Evolutionary conservation across 305 asterid species (phyloP).

Genomic region (Fraxinus platypoda): DNA sequence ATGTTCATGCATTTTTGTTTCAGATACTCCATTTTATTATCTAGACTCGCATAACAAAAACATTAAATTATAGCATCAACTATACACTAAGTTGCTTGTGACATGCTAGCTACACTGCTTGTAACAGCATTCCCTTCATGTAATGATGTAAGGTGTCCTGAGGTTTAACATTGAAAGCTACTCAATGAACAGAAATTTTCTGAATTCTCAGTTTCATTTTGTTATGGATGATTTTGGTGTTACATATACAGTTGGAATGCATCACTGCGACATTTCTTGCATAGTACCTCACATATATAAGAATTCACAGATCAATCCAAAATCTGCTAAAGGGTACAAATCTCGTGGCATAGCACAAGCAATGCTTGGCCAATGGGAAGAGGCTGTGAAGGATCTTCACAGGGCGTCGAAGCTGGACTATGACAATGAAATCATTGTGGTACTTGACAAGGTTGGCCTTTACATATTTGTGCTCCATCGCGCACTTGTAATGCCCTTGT

Average conservation of each 20-base stretch:
- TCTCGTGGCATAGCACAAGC: conserved; percentile 85
- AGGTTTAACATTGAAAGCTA: neutral
- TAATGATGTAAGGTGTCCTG: neutral
- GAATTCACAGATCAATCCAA: conserved; percentile 68
- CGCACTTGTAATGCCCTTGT: neutral
- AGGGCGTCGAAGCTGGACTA: conserved; percentile 81
- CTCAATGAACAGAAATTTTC: neutral
- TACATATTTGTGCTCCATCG: neutral
- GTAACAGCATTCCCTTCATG: neutral
- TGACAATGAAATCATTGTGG: conserved; percentile 81
- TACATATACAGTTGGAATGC: neutral
- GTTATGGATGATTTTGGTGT: neutral
- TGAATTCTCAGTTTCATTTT: neutral
- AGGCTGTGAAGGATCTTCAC: conserved; percentile 88
- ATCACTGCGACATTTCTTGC: neutral
- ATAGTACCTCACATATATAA: conserved; percentile 1
- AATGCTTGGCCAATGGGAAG: conserved; percentile 91
- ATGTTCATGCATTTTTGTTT: neutral
- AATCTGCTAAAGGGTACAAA: conserved; percentile 95
- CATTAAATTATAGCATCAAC: neutral
- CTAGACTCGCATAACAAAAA: neutral
- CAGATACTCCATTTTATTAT: neutral
- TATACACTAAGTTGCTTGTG: neutral
- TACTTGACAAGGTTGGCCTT: conserved; percentile 69
- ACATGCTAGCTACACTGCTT: neutral